Evolutionary conservation across 176 grass and related monocot species (phyloP).

Genomic region (Carex pumila): DNA sequence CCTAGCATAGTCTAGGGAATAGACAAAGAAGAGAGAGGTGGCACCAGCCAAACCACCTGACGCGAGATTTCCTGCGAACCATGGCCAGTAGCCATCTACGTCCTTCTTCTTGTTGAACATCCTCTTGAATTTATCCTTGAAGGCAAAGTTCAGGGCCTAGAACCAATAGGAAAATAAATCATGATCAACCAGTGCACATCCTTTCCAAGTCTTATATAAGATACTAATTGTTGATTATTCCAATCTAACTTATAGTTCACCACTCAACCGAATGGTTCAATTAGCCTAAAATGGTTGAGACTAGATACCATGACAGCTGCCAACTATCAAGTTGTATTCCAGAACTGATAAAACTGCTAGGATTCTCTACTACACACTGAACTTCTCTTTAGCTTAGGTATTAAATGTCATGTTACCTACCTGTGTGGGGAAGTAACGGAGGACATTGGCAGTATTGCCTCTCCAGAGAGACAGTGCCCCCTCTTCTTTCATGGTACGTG

Average conservation of each 20-base stretch:
- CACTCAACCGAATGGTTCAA: background rate
- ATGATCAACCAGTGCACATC: background rate
- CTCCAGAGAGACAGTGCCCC: slow-evolving; percentile 71
- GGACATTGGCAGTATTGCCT: slow-evolving; percentile 83
- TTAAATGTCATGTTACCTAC: slow-evolving; percentile 15
- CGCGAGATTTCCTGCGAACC: slow-evolving; percentile 91
- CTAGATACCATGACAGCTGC: background rate
- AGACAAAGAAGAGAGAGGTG: slow-evolving; percentile 79
- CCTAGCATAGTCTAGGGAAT: slow-evolving; percentile 87
- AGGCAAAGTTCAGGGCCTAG: slow-evolving; percentile 94
- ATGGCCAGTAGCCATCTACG: slow-evolving; percentile 86
- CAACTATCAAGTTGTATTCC: background rate
- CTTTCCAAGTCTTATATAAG: background rate
- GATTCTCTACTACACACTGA: too few species aligned
- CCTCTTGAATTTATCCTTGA: slow-evolving; percentile 99
- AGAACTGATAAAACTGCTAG: background rate
- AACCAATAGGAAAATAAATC: background rate
- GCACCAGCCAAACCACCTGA: slow-evolving; percentile 94
- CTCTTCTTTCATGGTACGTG: slow-evolving; percentile 74
- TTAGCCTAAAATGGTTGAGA: background rate
- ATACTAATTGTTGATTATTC: background rate
- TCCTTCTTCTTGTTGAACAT: slow-evolving; percentile 96
- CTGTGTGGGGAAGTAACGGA: slow-evolving; percentile 98
- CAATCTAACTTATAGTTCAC: background rate
- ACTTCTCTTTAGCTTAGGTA: too few species aligned